These are phyloP conservation scores for Teunomyces kruisii DNA, from an alignment of 805 yeast species.

Conservation along the genomic window DNA sequence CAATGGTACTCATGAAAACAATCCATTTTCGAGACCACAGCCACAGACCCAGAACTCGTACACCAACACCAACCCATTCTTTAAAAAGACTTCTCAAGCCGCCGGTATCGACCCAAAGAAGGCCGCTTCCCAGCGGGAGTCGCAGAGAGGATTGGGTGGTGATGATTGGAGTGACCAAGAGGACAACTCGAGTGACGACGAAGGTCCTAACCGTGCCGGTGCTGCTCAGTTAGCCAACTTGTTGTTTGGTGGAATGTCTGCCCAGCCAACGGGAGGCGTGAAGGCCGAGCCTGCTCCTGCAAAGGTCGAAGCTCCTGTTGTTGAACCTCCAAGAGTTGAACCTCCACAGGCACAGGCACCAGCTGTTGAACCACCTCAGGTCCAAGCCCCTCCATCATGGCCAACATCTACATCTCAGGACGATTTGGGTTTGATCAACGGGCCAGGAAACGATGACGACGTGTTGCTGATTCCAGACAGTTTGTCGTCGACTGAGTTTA, in stretches of 20 bases:
- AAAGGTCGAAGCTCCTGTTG: not conserved
- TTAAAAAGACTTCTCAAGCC: slow-evolving; percentile 42
- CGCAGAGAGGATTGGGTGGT: slow-evolving; percentile 58
- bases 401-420: not conserved
- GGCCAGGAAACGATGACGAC: not conserved
- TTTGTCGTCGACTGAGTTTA: slow-evolving; percentile 7
- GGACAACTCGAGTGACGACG: slow-evolving; percentile 47
- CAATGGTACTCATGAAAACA: slow-evolving; percentile 35
- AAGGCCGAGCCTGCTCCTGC: not conserved
- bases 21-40: slow-evolving; percentile 48
- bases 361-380: slow-evolving; percentile 4
- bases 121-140: slow-evolving; percentile 68
- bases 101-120: slow-evolving; percentile 51
- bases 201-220: slow-evolving; percentile 48
- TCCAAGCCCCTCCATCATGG: not conserved
- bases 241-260: slow-evolving; percentile 51
- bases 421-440: slow-evolving; percentile 6
- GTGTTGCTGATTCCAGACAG: slow-evolving; percentile 13
- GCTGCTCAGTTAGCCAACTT: slow-evolving; percentile 58
- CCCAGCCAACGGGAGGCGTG: slow-evolving; percentile 24
- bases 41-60: slow-evolving; percentile 10
- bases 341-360: slow-evolving; percentile 1
- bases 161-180: slow-evolving; percentile 48
- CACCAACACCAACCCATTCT: slow-evolving; percentile 54
- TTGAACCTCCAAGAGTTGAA: slow-evolving; percentile 8